Percentiles rank a stretch among this genome's conserved stretches.
Evolutionary conservation across 805 yeast species (phyloP).

Genomic region (Wickerhamiella azyma): DNA sequence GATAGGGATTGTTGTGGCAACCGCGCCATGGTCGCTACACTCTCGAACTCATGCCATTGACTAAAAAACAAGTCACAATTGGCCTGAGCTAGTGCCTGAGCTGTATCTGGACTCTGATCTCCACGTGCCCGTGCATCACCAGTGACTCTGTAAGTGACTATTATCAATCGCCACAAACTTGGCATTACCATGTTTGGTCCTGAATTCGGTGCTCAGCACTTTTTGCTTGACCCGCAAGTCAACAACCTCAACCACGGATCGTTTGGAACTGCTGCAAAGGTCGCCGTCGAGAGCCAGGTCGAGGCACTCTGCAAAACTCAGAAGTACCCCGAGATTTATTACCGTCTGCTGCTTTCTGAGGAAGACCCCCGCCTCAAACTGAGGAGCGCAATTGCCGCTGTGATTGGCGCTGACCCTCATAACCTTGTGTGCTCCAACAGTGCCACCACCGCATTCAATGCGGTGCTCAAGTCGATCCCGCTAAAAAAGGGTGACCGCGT

Average conservation of each 20-base stretch:
- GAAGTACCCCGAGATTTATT: conserved; percentile 37
- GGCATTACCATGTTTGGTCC: neutral
- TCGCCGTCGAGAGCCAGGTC: conserved; percentile 31
- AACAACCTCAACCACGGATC: conserved; percentile 55
- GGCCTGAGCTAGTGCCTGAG: too few species aligned
- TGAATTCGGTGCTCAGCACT: conserved; percentile 27
- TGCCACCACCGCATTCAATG: conserved; percentile 48
- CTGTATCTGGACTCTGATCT: too few species aligned
- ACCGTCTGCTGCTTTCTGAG: conserved; percentile 20
- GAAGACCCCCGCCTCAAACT: conserved; percentile 22
- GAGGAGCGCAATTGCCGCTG: conserved; percentile 28
- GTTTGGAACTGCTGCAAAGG: conserved; percentile 42
- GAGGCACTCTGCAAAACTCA: conserved; percentile 23
- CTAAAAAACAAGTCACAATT: too few species aligned
- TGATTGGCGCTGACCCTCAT: conserved; percentile 36
- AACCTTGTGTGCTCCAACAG: conserved; percentile 42
- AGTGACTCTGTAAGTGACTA: too few species aligned
- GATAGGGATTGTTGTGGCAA: too few species aligned
- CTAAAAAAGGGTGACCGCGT: conserved; percentile 40
- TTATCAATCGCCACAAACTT: neutral
- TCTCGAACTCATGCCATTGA: too few species aligned
- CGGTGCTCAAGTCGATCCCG: conserved; percentile 41
- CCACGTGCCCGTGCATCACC: too few species aligned
- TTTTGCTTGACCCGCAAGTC: conserved; percentile 30
- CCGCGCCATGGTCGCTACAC: too few species aligned